Conservation (phyloP, 2,329 filamentous ascomycete genomes). For the Talaromyces rugulosus region DNA sequence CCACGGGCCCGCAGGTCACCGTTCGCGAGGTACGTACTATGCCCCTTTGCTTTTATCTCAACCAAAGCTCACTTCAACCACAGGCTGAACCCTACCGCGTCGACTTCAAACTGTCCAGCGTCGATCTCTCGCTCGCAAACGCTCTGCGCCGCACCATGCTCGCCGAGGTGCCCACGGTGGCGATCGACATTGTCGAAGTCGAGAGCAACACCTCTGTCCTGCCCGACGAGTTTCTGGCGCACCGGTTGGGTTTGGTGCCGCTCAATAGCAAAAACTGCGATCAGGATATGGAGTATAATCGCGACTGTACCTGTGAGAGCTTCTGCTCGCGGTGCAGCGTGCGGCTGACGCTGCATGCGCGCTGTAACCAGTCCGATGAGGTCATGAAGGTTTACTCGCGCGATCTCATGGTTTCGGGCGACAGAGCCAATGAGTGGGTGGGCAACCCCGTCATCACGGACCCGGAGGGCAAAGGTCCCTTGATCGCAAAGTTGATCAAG, state of each 20-base stretch:
- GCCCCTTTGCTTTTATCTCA: background rate
- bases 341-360: constrained; percentile 75
- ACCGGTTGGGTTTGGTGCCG: constrained; percentile 85
- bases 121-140: constrained; percentile 90
- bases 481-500: constrained; percentile 86
- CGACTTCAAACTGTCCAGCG: constrained; percentile 85
- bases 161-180: constrained; percentile 88
- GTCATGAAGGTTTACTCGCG: constrained; percentile 93
- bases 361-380: constrained; percentile 71
- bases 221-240: constrained; percentile 91
- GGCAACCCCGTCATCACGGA: constrained; percentile 82
- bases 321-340: constrained; percentile 92
- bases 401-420: constrained; percentile 70
- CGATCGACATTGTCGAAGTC: constrained; percentile 91
- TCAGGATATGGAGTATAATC: constrained; percentile 73
- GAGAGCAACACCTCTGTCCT: constrained; percentile 92
- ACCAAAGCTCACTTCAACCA: background rate
- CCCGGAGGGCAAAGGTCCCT: constrained; percentile 70
- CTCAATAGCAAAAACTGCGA: constrained; percentile 80
- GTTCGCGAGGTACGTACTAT: constrained; percentile 39
- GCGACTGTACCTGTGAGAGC: constrained; percentile 94
- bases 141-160: constrained; percentile 85
- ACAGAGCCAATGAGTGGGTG: constrained; percentile 67
- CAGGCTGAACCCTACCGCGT: constrained; percentile 77
- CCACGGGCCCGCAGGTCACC: constrained; percentile 45